Base-by-base conservation (phyloP, 192 early-diverging fungal genomes). In the Coemansia sp. region DNA sequence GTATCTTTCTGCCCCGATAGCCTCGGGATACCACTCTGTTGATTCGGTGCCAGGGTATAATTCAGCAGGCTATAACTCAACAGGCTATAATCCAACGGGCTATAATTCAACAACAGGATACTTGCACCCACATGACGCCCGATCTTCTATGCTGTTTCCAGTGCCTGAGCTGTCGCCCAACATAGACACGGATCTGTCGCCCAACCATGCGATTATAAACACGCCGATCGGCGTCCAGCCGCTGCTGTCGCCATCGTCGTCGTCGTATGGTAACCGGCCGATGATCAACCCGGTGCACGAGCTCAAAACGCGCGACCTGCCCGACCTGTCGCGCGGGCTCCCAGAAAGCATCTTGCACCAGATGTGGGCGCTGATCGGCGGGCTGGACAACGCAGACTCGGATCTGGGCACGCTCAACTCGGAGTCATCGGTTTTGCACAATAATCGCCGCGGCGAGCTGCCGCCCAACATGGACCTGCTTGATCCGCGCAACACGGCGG, bases 221-320 rank as follows among this genome's bases (percentile, higher is more conserved):
- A 62, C 64, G 44, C 64, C 65, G 6, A 5, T 51, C 6, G 44
- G 45, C 14, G 22, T 29, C 19, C 56, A 32, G 35, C 21, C 49
- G 5, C 28, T 42, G 48, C 25, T 40, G 30, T n/a, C 16, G 3
- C n/a, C 47, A 6, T 21, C 35, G 25, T 4, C 27, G 12, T 21
- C 35, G 25, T 4, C 27, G 42, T 40, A 40, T 5, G 30, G 44
- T 18, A 21, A 38, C 30, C 22, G 11, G 32, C 1, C 29, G 30
- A 22, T 58, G 29, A 57, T 76, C 11, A 59, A 76, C 30, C 74
- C 74, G 2, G 51, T 77, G 60, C 63, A 57, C 9, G 50, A 71
- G 0, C 64, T 77, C 6, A 53, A 55, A 31, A 55, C 74, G 2
- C 51, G 56, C 44, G 58, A 45, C 6, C 38, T 77, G 53, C 68